Evolutionary conservation across 2,329 filamentous ascomycete genomes (phyloP), one percentile per base, ranked within the genome.

Genomic region (Plectosphaerella sp.): DNA sequence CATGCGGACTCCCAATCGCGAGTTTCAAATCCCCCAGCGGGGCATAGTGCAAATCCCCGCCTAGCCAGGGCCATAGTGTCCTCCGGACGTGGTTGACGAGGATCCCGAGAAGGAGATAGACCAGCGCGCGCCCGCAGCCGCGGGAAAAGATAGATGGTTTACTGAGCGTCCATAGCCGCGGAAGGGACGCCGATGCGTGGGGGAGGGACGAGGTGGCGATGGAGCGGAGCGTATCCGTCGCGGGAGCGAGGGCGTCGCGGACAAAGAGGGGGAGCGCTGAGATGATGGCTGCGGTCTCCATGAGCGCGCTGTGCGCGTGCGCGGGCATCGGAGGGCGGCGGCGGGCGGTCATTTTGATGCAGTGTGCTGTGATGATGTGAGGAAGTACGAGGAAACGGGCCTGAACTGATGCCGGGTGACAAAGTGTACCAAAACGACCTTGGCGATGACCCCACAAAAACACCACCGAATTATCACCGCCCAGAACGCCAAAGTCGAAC

Each of bases 81-180:
- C 67, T 61, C 5, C 69, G 66, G 15, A 71, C 59, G 56, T 76
- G 72, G 62, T 75, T 67, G 24, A 67, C 42, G 12, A 73, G 53
- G 15, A 70, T 63, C 48, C 72, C 72, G 39, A 64, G 60, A 14
- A 63, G 39, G 43, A 72, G 59, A 47, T 63, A 61, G 1, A 58
- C 54, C 12, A 67, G 57, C 2, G 59, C 59, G 5, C 55, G 50
- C 8, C 57, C 52, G 53, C 62, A 58, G 35, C 64, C 63, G 43
- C 60, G 53, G 9, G 45, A 18, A 57, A 52, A 45, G 20, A 49
- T 24, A 3, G 48, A 41, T 15, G 24, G 12, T 25, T 16, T 25
- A 15, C 18, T 18, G 20, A 22, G 12, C 5, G 43, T 6, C 24
- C 48, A 43, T 24, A 49, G 24, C 3, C 37, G 6, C 4, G 37